Base-by-base conservation (phyloP, 768 basidiomycete genomes). In the Leccinellum rugosiceps region DNA sequence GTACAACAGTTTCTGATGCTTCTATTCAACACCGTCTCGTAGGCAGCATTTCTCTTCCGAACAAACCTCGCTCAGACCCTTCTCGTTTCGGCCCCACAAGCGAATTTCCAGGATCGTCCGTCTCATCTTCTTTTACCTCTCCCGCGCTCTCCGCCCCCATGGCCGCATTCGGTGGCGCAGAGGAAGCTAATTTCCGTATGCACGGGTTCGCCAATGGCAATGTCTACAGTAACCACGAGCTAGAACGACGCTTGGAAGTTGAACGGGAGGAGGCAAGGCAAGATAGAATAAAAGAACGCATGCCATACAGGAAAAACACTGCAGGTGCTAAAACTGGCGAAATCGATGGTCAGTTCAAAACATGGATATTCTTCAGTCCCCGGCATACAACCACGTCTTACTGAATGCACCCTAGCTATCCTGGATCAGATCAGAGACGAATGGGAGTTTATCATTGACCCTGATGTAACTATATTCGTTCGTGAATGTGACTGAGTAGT, bases 381-480 rank as follows among this genome's bases (percentile, higher is more conserved):
- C 3, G 6, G 23, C 35, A 30, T n/a, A 38, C 31, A 19, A 21
- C 19, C 28, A 25, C 14, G 35, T 38, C 55, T 60, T 14, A 58
- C 56, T 56, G 52, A 52, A 34, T 44, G 13, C 9, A 4, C 19
- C 50, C 15, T 61, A 95, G 92, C 90, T 60, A 81, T 96, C 14
- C 74, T 97, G 59, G 86, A 92, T 61, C 85, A 92, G 71, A 90
- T 97, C 62, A 86, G 83, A 67, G 87, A 90, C 62, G 92, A 89
- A 55, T 97, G 94, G 94, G 90, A 91, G 64, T 88, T 92, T 66
- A 86, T 94, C 31, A 84, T 87, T 54, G 83, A 92, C 59, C 82
- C 88, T 35, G 88, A 92, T 71, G 92, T 92, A 71, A 75, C 83
- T 64, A 53, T 43, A 45, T 50, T 19, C 26, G 17, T 48, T 21